These are phyloP conservation scores for Triticum dicoccoides DNA, from an alignment of 176 grass and related monocot species.

Conservation along the genomic window DNA sequence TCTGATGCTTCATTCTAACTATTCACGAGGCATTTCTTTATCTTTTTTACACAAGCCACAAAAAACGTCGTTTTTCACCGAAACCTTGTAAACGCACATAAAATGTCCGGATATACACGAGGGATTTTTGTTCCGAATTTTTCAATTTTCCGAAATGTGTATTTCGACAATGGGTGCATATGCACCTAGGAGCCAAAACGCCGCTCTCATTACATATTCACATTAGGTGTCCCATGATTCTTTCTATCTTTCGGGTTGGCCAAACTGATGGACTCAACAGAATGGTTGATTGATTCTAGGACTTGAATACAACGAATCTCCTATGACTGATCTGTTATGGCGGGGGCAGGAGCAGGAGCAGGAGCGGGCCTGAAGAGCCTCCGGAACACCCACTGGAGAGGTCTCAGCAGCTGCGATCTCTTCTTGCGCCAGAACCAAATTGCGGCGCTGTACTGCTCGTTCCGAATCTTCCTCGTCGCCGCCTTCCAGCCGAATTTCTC, in stretches of 20 bases:
- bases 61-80: too few relatives aligned
- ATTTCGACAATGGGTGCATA: too few relatives aligned
- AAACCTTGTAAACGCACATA: too few relatives aligned
- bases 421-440: conserved; percentile 71
- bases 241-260: not conserved
- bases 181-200: too few relatives aligned
- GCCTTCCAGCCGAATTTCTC: conserved; percentile 67
- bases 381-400: conserved; percentile 42
- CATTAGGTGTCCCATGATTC: not conserved
- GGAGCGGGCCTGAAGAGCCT: conserved; percentile 11
- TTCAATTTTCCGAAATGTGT: too few relatives aligned
- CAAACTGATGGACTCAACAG: conserved; percentile 6
- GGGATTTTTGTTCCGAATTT: too few relatives aligned
- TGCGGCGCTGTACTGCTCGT: conserved; percentile 62
- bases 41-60: too few relatives aligned
- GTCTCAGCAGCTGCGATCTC: conserved; percentile 51
- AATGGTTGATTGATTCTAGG: not conserved
- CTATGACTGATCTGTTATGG: not conserved
- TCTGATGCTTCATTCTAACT: too few relatives aligned
- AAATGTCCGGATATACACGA: too few relatives aligned
- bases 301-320: not conserved
- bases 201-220: conserved; percentile 19
- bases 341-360: not conserved
- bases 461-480: conserved; percentile 56
- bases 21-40: too few relatives aligned